Evolutionary conservation across 805 yeast genomes (phyloP).

Genomic region (Scheffersomyces coipomensis): DNA sequence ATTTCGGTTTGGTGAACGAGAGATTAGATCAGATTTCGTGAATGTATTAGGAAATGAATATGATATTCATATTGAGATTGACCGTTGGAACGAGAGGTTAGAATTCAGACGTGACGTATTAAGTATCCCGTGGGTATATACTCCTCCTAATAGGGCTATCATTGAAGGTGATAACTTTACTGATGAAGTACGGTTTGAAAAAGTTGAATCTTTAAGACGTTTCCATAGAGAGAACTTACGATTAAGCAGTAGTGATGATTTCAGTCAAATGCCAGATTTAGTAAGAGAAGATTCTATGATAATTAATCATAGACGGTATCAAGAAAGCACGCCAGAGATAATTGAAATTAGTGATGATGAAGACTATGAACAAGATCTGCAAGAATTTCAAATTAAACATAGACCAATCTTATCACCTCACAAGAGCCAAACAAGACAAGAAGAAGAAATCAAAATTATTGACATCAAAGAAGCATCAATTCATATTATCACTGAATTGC

Average conservation of each 20-base stretch:
- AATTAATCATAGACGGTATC: not conserved
- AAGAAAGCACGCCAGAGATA: not conserved
- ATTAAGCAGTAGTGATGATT: not conserved
- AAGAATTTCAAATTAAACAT: not conserved
- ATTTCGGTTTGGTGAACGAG: slow-evolving; percentile 1
- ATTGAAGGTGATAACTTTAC: slow-evolving; percentile 1
- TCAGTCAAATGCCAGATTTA: not conserved
- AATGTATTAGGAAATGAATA: slow-evolving; percentile 11
- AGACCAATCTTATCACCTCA: not conserved
- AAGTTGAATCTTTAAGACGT: not conserved
- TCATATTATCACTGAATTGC: slow-evolving; percentile 19
- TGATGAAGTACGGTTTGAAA: not conserved
- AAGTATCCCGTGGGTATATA: slow-evolving; percentile 24
- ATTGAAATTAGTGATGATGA: not conserved
- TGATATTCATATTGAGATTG: slow-evolving; percentile 23
- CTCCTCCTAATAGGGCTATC: slow-evolving; percentile 3
- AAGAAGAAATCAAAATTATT: slow-evolving; percentile 8
- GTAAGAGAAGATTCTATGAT: not conserved
- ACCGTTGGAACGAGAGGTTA: slow-evolving; percentile 26
- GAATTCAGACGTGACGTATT: slow-evolving; percentile 15
- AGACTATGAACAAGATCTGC: not conserved
- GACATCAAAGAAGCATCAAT: slow-evolving; percentile 11
- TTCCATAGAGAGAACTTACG: not conserved
- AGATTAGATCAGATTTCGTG: slow-evolving; percentile 10
- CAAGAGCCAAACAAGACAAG: not conserved